Evolutionary conservation across 176 grass and related monocot genomes (phyloP).

Genomic region (Melocanna baccifera): DNA sequence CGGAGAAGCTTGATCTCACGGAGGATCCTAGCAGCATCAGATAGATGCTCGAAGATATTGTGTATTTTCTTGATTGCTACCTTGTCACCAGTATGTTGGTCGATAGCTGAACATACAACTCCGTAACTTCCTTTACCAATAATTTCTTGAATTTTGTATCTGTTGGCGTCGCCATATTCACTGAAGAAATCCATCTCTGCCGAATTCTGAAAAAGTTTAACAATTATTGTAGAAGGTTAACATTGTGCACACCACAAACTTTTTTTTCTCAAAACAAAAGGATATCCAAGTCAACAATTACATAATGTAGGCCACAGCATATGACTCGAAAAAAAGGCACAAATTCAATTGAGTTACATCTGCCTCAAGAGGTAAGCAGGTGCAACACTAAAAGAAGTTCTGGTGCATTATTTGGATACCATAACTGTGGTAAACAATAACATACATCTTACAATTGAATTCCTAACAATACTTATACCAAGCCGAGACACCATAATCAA

Average conservation of each 20-base stretch:
- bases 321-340: background rate
- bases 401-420: background rate
- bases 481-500: background rate
- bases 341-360: background rate
- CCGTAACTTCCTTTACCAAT: constrained; percentile 93
- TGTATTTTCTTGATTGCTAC: constrained; percentile 94
- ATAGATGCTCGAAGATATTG: constrained; percentile 86
- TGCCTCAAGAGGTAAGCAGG: background rate
- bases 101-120: constrained; percentile 88
- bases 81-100: constrained; percentile 80
- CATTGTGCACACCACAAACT: background rate
- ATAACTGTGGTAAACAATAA: background rate
- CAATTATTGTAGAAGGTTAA: constrained; percentile 5
- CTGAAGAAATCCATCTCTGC: constrained; percentile 89
- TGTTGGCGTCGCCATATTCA: constrained; percentile 71
- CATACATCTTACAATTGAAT: background rate
- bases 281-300: background rate
- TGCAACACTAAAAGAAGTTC: background rate
- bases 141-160: constrained; percentile 87
- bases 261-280: background rate
- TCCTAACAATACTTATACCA: background rate
- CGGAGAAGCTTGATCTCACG: constrained; percentile 93
- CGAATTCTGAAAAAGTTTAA: constrained; percentile 53
- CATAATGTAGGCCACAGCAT: background rate
- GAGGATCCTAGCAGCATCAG: constrained; percentile 83